phyloP scores from a whole-genome alignment of 345 rosid species.

The Psidium friedrichsthalianum region DNA sequence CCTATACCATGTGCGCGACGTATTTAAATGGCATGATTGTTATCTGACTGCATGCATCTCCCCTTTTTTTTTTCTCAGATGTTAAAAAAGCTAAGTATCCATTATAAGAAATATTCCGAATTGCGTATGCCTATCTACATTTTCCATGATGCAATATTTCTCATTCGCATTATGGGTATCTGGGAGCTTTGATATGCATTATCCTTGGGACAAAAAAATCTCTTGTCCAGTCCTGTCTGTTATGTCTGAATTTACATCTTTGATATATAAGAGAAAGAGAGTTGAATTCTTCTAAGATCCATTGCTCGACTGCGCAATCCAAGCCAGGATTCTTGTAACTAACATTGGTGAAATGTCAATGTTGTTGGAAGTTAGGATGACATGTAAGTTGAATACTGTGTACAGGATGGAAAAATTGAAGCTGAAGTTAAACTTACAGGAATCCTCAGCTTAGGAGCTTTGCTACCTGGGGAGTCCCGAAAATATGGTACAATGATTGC shows the following conservation, averaged over 20 bases:
- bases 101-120: neutral
- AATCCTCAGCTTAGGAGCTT: conserved; percentile 83
- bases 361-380: conserved; percentile 2
- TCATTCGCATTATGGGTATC: neutral
- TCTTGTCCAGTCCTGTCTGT: neutral
- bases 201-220: neutral
- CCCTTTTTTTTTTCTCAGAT: neutral
- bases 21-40: neutral
- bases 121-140: neutral
- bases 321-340: neutral
- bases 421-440: conserved; percentile 92
- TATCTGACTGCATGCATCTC: neutral
- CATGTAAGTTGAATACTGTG: neutral
- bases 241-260: neutral
- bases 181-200: neutral
- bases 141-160: neutral
- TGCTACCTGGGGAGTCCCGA: conserved; percentile 81
- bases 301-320: neutral
- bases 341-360: neutral
- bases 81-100: neutral
- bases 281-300: too few relatives aligned
- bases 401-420: conserved; percentile 89
- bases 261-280: neutral
- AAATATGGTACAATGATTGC: conserved; percentile 89
- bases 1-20: neutral